phyloP scores from a whole-genome alignment of 2,329 filamentous ascomycete genomes.

The Harringtonia lauricola region DNA sequence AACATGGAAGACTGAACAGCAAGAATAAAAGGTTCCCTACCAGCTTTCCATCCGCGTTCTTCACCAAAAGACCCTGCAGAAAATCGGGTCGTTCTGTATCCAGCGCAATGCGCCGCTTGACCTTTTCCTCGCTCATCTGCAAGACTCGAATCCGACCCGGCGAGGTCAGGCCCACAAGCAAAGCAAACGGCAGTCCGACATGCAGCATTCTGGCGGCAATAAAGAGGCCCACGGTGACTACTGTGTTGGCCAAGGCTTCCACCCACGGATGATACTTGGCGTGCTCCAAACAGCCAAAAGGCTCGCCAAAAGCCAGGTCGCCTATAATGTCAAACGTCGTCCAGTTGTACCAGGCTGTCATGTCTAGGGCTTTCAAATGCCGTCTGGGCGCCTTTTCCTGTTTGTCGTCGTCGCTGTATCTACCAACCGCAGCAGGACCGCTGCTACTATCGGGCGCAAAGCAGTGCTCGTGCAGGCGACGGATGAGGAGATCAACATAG shows the following conservation, averaged over 20 bases:
- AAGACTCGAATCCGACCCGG: not conserved
- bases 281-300: slow-evolving; percentile 22
- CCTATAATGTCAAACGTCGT: slow-evolving; percentile 27
- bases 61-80: no score
- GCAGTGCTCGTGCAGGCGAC: slow-evolving; percentile 10
- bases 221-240: slow-evolving; percentile 7
- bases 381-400: no score
- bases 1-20: no score
- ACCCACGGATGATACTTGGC: slow-evolving; percentile 18
- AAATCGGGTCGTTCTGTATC: no score
- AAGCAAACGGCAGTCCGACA: not conserved
- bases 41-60: no score
- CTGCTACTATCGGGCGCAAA: no score
- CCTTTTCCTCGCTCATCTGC: not conserved
- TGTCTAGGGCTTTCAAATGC: not conserved
- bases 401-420: no score
- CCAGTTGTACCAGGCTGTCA: slow-evolving; percentile 15
- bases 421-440: no score
- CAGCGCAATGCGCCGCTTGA: no score
- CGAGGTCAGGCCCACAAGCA: not conserved
- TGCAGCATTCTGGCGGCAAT: not conserved
- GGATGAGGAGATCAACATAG: slow-evolving; percentile 24
- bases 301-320: slow-evolving; percentile 32
- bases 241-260: slow-evolving; percentile 13
- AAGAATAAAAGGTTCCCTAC: no score